Evolutionary conservation across 2,329 filamentous ascomycete species (phyloP), one percentile per base, ranked within the genome.

Genomic region (Diaporthe caulivora): DNA sequence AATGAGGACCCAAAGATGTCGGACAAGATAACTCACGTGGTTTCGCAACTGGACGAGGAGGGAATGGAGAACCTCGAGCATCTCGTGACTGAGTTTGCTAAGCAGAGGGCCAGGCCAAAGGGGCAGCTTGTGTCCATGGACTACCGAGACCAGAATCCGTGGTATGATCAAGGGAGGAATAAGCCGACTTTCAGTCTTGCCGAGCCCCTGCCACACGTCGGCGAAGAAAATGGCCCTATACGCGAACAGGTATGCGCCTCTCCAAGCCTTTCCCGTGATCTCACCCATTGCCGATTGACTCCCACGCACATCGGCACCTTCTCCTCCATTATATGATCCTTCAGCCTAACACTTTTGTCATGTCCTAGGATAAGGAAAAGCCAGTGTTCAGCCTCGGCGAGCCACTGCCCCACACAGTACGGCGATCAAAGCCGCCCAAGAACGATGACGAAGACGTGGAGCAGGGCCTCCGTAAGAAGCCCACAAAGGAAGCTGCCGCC

Each of bases 131-230:
- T 57, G 21, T 60, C 68, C 1, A 11, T 21, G 1, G 75, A 77
- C 9, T 79, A 80, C 34, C 74, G 76, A 17, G 70, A 78, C 15
- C 51, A 62, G n/a, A 80, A 80, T 70, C 78, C 78, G 3, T 80
- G 76, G 78, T 74, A 80, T 29, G 75, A 75, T 21, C 65, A 75
- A 29, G 21, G 54, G 21, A 76, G 69, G 2, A 72, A 73, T 31
- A 79, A 77, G 60, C 77, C 78, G 3, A 68, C 79, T n/a, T 80
- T 76, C 53, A 79, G 79, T 51, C 67, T 80, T 10, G 77, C 76
- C 1, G 74, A 70, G 26, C 73, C 78, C 1, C 67, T 80, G 3
- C 79, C 78, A 11, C 78, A 73, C n/a, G 72, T 54, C 29, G 72
- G 26, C 15, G 57, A 47, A 37, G 57, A 49, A 18, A 40, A 29